Base-by-base conservation (phyloP, 2,329 filamentous ascomycete species). In the Aspergillus sp. region DNA sequence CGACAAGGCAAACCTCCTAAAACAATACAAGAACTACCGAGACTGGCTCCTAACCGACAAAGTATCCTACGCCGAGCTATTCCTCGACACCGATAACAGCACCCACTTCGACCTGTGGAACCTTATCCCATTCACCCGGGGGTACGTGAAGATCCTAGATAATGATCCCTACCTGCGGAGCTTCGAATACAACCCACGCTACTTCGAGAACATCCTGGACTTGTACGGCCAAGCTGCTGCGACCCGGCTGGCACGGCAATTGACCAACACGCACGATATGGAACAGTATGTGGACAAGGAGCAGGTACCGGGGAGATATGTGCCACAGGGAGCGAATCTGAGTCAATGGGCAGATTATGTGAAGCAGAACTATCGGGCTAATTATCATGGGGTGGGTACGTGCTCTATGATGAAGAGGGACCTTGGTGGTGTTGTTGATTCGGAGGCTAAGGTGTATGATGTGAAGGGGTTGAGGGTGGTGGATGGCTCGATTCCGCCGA, bases 81-180 rank as follows among this genome's bases (percentile, higher is more conserved):
- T 73, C 58, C 3, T 73, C 5, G 69, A 73, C 15, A 70, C 68
- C 2, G 45, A 54, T 5, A 66, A 65, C 3, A 55, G 63, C 1
- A 68, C 71, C 5, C 65, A 61, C 48, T 68, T 72, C 23, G 70
- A 70, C 38, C 17, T 72, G 2, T 72, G 70, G 71, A 59, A 69
- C 38, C 58, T 73, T 2, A 65, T 73, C 12, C 71, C 69, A 7
- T 73, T 73, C 55, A 68, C 71, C 1, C 67, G 71, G 1, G 69
- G 70, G 1, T 71, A 53, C 10, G 59, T 66, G 8, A 65, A 69
- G 8, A 66, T 69, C 19, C 53, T 68, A 2, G 45, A 54, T 53
- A 61, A 48, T 23, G 71, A 73, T n/a, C 70, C 71, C 9, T 72
- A 71, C 51, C 64, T 72, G 4, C 56, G 58, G 1, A 57, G 62